Percentiles rank a stretch among this genome's conserved stretches.
phyloP scores from a whole-genome alignment of 352 stramenopile species.

The Phytophthora vignae region DNA sequence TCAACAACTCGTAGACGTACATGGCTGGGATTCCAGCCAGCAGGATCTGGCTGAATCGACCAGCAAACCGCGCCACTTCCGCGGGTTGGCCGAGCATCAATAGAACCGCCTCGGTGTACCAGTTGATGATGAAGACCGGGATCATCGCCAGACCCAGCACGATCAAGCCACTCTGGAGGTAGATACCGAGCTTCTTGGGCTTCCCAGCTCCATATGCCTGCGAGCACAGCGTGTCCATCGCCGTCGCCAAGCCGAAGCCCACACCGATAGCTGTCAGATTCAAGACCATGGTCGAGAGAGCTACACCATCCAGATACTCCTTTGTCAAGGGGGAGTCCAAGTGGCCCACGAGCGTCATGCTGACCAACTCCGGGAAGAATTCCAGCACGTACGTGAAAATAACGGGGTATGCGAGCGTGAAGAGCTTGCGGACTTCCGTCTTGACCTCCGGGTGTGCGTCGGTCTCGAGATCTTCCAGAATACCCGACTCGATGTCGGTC shows the following conservation, averaged over 20 bases:
- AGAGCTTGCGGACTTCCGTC: constrained; percentile 43
- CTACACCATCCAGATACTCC: constrained; percentile 74
- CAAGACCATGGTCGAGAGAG: constrained; percentile 80
- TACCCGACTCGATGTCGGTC: constrained; percentile 35
- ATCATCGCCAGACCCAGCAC: constrained; percentile 67
- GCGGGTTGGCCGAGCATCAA: constrained; percentile 67
- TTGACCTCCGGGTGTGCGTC: constrained; percentile 36
- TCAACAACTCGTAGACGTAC: constrained; percentile 87
- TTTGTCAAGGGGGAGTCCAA: constrained; percentile 75
- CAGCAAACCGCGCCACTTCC: constrained; percentile 70
- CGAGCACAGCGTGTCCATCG: constrained; percentile 90
- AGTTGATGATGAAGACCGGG: constrained; percentile 77
- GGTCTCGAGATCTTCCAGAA: constrained; percentile 18
- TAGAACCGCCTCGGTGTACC: constrained; percentile 73
- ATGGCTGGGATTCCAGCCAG: constrained; percentile 83
- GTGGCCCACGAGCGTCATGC: constrained; percentile 73
- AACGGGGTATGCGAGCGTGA: constrained; percentile 62
- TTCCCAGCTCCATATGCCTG: constrained; percentile 84
- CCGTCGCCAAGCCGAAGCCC: constrained; percentile 82
- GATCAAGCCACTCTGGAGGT: constrained; percentile 82
- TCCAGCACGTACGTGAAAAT: constrained; percentile 81
- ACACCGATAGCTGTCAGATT: constrained; percentile 86
- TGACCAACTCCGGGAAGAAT: constrained; percentile 71
- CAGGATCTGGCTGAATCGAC: constrained; percentile 72
- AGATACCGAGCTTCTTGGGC: constrained; percentile 80